Evolutionary conservation across 2,329 filamentous ascomycete genomes (phyloP).

Genomic region (Paracamarosporium sp.): DNA sequence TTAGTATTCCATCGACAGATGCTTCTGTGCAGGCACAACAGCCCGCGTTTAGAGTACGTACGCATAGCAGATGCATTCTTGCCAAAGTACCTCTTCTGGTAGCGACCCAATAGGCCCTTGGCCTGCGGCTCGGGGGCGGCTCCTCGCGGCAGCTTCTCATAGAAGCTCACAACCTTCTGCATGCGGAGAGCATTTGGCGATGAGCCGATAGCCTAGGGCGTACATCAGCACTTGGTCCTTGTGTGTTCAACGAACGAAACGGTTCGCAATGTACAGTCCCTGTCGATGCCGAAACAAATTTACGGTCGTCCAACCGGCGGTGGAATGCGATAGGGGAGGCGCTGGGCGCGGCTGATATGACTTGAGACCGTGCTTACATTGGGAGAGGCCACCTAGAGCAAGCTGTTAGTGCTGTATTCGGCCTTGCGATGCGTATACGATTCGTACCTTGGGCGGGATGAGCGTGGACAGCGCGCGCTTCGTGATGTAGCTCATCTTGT

Average conservation of each 20-base stretch:
- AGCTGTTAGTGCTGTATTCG: constrained; percentile 45
- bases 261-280: background rate
- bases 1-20: constrained; percentile 17
- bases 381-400: constrained; percentile 76
- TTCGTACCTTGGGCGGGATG: constrained; percentile 93
- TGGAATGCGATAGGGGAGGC: constrained; percentile 9
- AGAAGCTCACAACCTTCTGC: constrained; percentile 98
- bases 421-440: constrained; percentile 13
- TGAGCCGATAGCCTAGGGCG: constrained; percentile 82
- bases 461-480: constrained; percentile 95
- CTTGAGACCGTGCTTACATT: constrained; percentile 67
- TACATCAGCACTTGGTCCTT: constrained; percentile 24
- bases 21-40: background rate
- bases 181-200: constrained; percentile 96
- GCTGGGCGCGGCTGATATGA: constrained; percentile 17
- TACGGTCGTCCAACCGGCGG: constrained; percentile 19
- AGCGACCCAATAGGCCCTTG: constrained; percentile 83
- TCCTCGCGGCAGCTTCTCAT: constrained; percentile 96
- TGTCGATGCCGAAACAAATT: constrained; percentile 19
- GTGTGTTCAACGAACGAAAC: background rate
- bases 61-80: constrained; percentile 89
- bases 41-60: constrained; percentile 62
- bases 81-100: constrained; percentile 89
- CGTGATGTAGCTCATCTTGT: constrained; percentile 90
- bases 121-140: constrained; percentile 82